A percentile compares a stretch with the other conserved stretches of the same genome.
phyloP scores from a whole-genome alignment of 2,329 filamentous ascomycete species.

The Rachicladosporium sp. region DNA sequence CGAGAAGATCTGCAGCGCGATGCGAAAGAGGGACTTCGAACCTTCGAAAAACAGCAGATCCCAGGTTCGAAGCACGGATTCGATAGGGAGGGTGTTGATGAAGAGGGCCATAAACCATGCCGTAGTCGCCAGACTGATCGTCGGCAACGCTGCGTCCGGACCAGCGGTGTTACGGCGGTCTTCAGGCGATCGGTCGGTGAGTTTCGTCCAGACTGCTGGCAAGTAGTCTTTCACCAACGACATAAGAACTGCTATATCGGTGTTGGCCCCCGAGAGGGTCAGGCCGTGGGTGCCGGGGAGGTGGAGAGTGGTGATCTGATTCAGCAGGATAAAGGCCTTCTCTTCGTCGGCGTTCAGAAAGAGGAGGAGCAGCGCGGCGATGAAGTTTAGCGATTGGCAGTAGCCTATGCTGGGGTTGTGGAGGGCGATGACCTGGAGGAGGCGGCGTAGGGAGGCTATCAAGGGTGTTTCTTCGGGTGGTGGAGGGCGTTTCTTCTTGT shows the following conservation, averaged over 20 bases:
- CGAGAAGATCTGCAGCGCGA: slow-evolving; percentile 85
- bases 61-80: slow-evolving; percentile 86
- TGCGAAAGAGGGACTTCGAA: slow-evolving; percentile 83
- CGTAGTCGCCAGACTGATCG: slow-evolving; percentile 83
- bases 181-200: slow-evolving; percentile 57
- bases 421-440: slow-evolving; percentile 78
- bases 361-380: slow-evolving; percentile 76
- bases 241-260: slow-evolving; percentile 91
- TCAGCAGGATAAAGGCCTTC: slow-evolving; percentile 83
- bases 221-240: slow-evolving; percentile 68
- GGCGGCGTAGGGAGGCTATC: slow-evolving; percentile 67
- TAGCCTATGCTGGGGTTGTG: slow-evolving; percentile 89
- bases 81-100: slow-evolving; percentile 82
- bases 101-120: slow-evolving; percentile 98
- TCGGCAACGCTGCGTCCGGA: slow-evolving; percentile 47
- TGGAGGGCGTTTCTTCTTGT: slow-evolving; percentile 41
- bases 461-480: slow-evolving; percentile 61
- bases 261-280: slow-evolving; percentile 80
- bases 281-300: slow-evolving; percentile 86
- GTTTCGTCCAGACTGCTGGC: slow-evolving; percentile 75
- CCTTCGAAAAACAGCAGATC: slow-evolving; percentile 94
- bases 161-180: slow-evolving; percentile 52
- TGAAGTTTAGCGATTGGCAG: slow-evolving; percentile 90
- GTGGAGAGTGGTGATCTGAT: slow-evolving; percentile 79
- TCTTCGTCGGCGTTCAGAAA: slow-evolving; percentile 76